Conservation (phyloP, 441 rosid genomes). For the Gossypium davidsonii region DNA sequence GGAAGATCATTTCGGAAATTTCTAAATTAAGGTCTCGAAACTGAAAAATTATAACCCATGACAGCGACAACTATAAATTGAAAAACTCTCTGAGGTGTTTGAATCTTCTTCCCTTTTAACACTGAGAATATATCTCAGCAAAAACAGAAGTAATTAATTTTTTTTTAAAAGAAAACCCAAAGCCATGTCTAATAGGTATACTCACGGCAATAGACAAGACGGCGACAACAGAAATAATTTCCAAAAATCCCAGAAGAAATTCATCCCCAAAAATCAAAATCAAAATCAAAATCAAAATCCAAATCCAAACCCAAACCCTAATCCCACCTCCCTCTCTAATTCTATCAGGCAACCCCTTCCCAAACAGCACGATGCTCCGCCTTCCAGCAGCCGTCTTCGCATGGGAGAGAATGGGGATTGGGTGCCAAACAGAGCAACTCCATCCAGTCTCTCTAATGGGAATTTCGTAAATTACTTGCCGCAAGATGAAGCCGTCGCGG, state of each 20-base stretch:
- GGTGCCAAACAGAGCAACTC: constrained; percentile 24
- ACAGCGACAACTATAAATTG: neutral
- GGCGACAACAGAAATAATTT: constrained; percentile 24
- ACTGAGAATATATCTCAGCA: neutral
- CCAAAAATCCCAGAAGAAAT: constrained; percentile 36
- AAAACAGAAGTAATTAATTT: too few relatives aligned
- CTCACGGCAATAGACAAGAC: constrained; percentile 25
- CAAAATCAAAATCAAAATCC: neutral
- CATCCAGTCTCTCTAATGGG: constrained; percentile 31
- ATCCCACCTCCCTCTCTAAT: constrained; percentile 51
- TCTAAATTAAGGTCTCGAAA: too few relatives aligned
- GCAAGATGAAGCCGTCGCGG: constrained; percentile 94
- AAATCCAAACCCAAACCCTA: constrained; percentile 19
- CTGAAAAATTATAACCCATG: neutral
- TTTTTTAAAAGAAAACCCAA: neutral
- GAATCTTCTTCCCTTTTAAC: neutral
- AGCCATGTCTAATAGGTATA: constrained; percentile 42
- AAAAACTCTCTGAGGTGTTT: neutral
- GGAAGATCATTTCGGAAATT: too few relatives aligned
- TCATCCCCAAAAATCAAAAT: constrained; percentile 35
- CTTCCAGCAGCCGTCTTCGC: constrained; percentile 31
- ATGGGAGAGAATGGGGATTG: constrained; percentile 40
- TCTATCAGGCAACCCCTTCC: constrained; percentile 52
- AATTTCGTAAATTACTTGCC: constrained; percentile 81
- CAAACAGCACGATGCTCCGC: constrained; percentile 26